Percentiles rank a stretch among this genome's conserved stretches.
Evolutionary conservation across 1,139 yeast genomes (phyloP).

Genomic region (Geotrichum cucujoidarum): DNA sequence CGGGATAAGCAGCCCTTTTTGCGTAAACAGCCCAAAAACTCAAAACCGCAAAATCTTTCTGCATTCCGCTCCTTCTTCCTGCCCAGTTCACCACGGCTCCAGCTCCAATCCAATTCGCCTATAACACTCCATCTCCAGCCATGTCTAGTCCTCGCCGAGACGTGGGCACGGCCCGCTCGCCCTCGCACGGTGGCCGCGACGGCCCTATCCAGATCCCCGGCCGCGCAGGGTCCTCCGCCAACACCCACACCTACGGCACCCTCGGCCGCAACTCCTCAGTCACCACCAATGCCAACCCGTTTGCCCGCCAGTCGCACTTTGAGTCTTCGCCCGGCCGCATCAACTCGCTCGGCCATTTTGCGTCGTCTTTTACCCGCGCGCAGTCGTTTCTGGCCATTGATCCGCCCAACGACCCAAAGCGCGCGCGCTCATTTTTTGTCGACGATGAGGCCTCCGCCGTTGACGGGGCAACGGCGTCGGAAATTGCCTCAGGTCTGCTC

Average conservation of each 20-base stretch:
- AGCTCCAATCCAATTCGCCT: too few species aligned
- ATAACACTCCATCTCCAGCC: background rate
- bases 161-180: slow-evolving; percentile 7
- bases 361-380: slow-evolving; percentile 73
- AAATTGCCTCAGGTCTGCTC: slow-evolving; percentile 8
- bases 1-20: too few species aligned
- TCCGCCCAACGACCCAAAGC: slow-evolving; percentile 34
- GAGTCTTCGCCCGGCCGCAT: slow-evolving; percentile 26
- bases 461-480: background rate
- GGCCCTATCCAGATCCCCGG: slow-evolving; percentile 2
- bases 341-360: slow-evolving; percentile 71
- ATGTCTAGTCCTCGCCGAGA: background rate
- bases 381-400: slow-evolving; percentile 62
- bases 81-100: background rate
- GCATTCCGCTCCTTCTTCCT: background rate
- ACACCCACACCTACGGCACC: slow-evolving; percentile 5
- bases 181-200: slow-evolving; percentile 7
- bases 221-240: too few species aligned
- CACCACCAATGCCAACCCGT: background rate
- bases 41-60: background rate
- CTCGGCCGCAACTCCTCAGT: slow-evolving; percentile 5
- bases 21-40: too few species aligned
- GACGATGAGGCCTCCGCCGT: slow-evolving; percentile 21
- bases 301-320: background rate
- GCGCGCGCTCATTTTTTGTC: slow-evolving; percentile 47